Base-by-base conservation (phyloP, 352 stramenopile genomes). In the Phytophthora meadii region DNA sequence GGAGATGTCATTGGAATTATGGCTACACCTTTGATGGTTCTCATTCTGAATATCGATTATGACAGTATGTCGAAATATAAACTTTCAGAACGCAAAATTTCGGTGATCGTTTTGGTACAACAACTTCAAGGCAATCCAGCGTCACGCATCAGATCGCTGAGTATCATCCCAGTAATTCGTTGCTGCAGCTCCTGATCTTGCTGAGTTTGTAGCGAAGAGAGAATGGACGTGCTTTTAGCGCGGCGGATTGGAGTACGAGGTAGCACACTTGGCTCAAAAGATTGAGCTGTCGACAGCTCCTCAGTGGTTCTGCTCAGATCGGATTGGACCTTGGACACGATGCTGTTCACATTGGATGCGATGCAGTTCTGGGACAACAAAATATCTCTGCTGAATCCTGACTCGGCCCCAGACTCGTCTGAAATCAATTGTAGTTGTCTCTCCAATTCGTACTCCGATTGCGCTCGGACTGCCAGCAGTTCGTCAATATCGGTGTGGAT, bases 131-230 rank as follows among this genome's bases (percentile, higher is more conserved):
- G 11, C 32, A 68, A 10, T 7, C 48, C 47, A 0, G 36, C 42
- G 22, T 63, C 63, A 14, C 9, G 25, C 19, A 83, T n/a, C 28
- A 84, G 45, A 19, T 84, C 76, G 22, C 50, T 45, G 25, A 84
- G 50, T 42, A 84, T 75, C 39, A 70, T 52, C 24, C 57, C 41
- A 0, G 73, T 79, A 39, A 82, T 61, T 22, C 70, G 62, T 10
- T 70, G 63, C 19, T 84, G 70, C 7, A 84, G 45, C 60, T 81
- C 56, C 37, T 65, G 25, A 4, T 67, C 56, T 47, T 82, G 70
- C 17, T 77, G 57, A 4, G 4, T 51, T 36, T 75, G 68, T 0
- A 76, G 27, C 19, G 60, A 68, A 0, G 66, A 73, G 17, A 78
- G 56, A 40, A 78, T 59, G 15, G 70, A 77, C 15, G 47, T 61